Evolutionary conservation across 2,329 filamentous ascomycete species (phyloP), one percentile per base, ranked within the genome.

Genomic region (Emericellopsis cladophorae): DNA sequence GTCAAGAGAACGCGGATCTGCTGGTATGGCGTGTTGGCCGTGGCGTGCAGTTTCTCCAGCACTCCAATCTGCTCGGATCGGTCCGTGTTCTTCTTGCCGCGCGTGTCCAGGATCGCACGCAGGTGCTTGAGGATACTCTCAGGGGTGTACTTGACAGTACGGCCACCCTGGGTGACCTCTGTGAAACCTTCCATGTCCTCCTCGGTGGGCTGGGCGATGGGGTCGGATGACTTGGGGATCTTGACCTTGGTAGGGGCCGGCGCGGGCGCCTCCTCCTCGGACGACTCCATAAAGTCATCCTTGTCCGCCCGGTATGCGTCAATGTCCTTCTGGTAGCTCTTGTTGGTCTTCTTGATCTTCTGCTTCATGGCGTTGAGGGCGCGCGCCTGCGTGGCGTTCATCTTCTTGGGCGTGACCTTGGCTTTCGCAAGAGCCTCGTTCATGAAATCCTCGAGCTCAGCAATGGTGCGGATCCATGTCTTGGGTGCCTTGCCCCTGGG

Each of bases 11-110:
- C 85, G 49, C 92, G 84, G 54, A 98, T 87, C 60, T 80, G 80
- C 67, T 96, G 92, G 68, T 98, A 98, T 40, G 93, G 88, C 40
- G 82, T 92, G 54, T 75, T 76, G 48, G 92, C 79, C 49, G 98
- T 89, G 59, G 95, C 88, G 55, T 81, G 69, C 41, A 98, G 76
- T 70, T 89, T 95, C 74, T 96, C 92, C 88, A 98, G 94, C 40
- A 90, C 82, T 64, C 83, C 82, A 64, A 98, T 96, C 67, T 98
- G 92, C 66, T 98, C 92, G 37, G 77, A 59, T 38, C 88, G 82
- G 62, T 98, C 92, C 49, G 92, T 95, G 72, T 96, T 96, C 78
- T 98, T 98, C 74, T 95, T 93, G 60, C 92, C 92, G 70, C 92
- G 79, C 44, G 90, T 89, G 69, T 98, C 92, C 58, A 96, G 73